Evolutionary conservation across 306 rosid species (phyloP).

Genomic region (Quercus glauca): DNA sequence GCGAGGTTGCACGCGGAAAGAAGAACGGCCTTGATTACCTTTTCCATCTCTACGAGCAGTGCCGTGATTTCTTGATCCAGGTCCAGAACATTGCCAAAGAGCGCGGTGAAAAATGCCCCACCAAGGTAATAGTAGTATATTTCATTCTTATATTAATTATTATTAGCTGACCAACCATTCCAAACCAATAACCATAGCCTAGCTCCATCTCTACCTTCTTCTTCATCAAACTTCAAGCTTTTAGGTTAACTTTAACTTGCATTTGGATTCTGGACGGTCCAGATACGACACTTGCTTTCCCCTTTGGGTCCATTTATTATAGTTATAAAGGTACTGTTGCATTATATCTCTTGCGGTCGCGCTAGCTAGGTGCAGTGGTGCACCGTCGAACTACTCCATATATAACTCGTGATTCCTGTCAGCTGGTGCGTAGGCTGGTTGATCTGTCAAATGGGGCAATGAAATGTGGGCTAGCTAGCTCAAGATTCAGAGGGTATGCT

Average conservation of each 20-base stretch:
- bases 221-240: too few species aligned
- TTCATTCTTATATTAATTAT: background rate
- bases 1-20: slow-evolving; percentile 98
- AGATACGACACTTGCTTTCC: background rate
- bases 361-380: too few species aligned
- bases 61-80: slow-evolving; percentile 83
- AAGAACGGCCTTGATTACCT: slow-evolving; percentile 96
- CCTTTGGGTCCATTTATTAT: too few species aligned
- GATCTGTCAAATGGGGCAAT: background rate
- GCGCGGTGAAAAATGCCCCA: slow-evolving; percentile 96
- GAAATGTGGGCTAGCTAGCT: background rate
- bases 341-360: too few species aligned
- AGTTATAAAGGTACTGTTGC: too few species aligned
- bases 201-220: background rate
- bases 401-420: too few species aligned
- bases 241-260: too few species aligned
- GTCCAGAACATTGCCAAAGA: slow-evolving; percentile 87
- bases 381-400: too few species aligned
- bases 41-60: slow-evolving; percentile 88
- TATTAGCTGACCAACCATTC: too few species aligned
- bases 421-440: background rate
- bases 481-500: background rate
- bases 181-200: background rate
- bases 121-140: slow-evolving; percentile 51
- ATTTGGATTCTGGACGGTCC: background rate